Conservation (phyloP, 2,329 filamentous ascomycete species). For the Calonectria fujianensis region DNA sequence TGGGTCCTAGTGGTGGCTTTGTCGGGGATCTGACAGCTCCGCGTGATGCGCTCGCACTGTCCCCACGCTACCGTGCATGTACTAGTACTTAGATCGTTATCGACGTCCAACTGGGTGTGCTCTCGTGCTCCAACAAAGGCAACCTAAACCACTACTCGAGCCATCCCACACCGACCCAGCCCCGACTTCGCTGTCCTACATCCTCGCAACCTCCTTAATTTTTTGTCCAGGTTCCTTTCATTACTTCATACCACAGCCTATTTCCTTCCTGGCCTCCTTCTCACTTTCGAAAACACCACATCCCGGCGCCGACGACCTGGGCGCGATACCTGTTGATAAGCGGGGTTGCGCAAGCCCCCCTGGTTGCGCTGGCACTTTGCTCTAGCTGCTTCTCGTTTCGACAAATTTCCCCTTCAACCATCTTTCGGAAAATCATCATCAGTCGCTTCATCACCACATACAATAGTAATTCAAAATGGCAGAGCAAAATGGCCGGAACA, state of each 20-base stretch:
- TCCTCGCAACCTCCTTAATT: constrained; percentile 45
- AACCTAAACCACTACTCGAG: constrained; percentile 43
- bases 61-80: constrained; percentile 37
- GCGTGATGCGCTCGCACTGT: constrained; percentile 51
- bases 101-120: constrained; percentile 45
- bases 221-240: constrained; percentile 38
- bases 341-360: constrained; percentile 46
- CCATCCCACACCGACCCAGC: constrained; percentile 47
- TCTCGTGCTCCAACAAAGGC: constrained; percentile 54
- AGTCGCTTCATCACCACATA: constrained; percentile 31
- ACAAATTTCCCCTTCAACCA: constrained; percentile 32
- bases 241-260: constrained; percentile 30
- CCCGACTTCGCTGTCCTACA: constrained; percentile 52
- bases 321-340: constrained; percentile 46
- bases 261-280: constrained; percentile 16
- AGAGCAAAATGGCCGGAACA: constrained; percentile 52
- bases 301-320: constrained; percentile 34
- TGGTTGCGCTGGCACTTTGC: constrained; percentile 41
- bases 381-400: constrained; percentile 26
- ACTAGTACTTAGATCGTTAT: constrained; percentile 50
- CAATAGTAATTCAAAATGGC: constrained; percentile 52
- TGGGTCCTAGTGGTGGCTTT: neutral
- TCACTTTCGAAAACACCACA: constrained; percentile 41
- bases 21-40: constrained; percentile 15
- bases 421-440: constrained; percentile 10